Conservation (phyloP, 441 rosid genomes). For the Adansonia madagascariensis region DNA sequence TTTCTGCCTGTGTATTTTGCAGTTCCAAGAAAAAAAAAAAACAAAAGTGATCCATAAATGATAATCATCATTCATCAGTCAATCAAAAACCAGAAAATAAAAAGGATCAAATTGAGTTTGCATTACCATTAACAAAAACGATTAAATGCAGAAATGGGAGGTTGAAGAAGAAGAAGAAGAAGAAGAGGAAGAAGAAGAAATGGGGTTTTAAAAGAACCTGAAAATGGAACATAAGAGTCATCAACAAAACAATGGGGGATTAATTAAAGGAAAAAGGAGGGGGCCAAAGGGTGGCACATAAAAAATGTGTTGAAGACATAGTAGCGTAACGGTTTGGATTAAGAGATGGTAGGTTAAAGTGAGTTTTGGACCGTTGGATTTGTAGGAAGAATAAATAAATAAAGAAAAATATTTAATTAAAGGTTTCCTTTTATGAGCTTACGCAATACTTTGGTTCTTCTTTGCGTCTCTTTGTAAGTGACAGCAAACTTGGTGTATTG, state of each 20-base stretch:
- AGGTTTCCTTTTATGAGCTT: constrained; percentile 28
- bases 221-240: constrained; percentile 35
- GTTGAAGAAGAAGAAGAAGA: constrained; percentile 24
- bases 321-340: constrained; percentile 18
- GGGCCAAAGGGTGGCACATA: constrained; percentile 17
- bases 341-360: constrained; percentile 20
- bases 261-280: constrained; percentile 33
- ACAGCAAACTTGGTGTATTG: constrained; percentile 19
- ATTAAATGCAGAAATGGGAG: constrained; percentile 8
- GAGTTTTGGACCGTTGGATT: constrained; percentile 41
- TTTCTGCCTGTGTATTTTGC: constrained; percentile 35
- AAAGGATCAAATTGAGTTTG: background rate
- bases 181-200: background rate
- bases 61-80: background rate
- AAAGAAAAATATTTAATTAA: constrained; percentile 13
- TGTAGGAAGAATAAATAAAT: background rate
- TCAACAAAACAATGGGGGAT: constrained; percentile 34
- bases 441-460: constrained; percentile 35
- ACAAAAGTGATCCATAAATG: background rate
- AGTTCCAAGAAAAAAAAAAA: background rate
- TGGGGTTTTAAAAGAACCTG: constrained; percentile 25
- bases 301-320: constrained; percentile 16
- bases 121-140: constrained; percentile 23
- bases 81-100: background rate
- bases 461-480: constrained; percentile 32